Conservation (phyloP, 768 basidiomycete species). For the Boletus reticulatus region DNA sequence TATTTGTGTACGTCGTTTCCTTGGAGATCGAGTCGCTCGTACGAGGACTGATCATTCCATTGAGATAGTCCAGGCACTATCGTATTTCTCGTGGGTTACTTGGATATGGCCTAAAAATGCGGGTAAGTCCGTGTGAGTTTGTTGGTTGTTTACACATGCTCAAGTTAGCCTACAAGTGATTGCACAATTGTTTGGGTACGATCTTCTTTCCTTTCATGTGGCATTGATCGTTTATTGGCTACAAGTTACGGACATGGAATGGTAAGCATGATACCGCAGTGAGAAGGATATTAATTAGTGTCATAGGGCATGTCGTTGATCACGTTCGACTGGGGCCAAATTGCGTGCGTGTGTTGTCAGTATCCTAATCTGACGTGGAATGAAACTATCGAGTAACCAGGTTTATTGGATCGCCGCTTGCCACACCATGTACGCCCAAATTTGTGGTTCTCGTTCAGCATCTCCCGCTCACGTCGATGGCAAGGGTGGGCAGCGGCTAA, state of each 20-base stretch:
- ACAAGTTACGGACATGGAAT: conserved; percentile 44
- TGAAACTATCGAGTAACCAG: conserved; percentile 4
- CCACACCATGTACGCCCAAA: conserved; percentile 55
- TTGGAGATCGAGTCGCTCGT: not conserved
- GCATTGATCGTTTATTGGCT: not conserved
- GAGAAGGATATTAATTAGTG: not conserved
- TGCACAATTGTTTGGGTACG: conserved; percentile 48
- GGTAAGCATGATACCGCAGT: conserved; percentile 27
- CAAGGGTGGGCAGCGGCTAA: conserved; percentile 77
- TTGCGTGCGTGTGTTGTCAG: conserved; percentile 30
- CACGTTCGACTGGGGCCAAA: conserved; percentile 82
- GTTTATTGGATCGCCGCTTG: conserved; percentile 49
- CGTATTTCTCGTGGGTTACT: conserved; percentile 58
- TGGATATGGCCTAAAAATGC: conserved; percentile 51
- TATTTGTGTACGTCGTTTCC: conserved; percentile 36
- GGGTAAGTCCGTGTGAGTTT: conserved; percentile 31
- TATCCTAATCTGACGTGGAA: not conserved
- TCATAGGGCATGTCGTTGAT: conserved; percentile 63
- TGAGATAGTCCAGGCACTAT: conserved; percentile 44
- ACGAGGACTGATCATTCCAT: not conserved
- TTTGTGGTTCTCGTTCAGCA: not conserved
- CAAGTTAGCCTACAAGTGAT: conserved; percentile 31
- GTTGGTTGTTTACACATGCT: conserved; percentile 13
- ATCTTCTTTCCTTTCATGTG: not conserved
- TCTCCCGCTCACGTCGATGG: not conserved